Percentiles rank a stretch among this genome's conserved stretches.
Conservation (phyloP, 106 monocot genomes). For the Dioscorea dumetorum region DNA sequence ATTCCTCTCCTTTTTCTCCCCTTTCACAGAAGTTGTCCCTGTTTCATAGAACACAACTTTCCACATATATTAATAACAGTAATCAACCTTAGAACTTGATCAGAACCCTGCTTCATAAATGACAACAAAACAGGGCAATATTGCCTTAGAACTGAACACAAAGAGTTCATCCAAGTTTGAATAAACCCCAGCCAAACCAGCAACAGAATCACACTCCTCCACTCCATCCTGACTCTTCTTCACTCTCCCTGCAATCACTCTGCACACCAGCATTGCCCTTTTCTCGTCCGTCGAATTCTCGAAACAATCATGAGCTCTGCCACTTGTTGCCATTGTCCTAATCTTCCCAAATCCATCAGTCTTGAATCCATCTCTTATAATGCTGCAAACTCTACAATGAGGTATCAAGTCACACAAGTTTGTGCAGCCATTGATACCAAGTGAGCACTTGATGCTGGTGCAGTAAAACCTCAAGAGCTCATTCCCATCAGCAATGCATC, state of each 20-base stretch:
- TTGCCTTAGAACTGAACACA: slow-evolving; percentile 66
- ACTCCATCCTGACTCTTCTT: slow-evolving; percentile 25
- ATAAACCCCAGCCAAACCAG: slow-evolving; percentile 19
- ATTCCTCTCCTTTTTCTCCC: too few relatives aligned
- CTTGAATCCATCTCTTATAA: slow-evolving; percentile 71
- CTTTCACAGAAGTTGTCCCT: too few relatives aligned
- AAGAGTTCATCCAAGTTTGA: slow-evolving; percentile 58
- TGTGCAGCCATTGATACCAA: slow-evolving; percentile 44
- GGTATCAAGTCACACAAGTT: slow-evolving; percentile 32
- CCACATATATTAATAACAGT: too few relatives aligned
- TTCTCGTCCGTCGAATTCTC: slow-evolving; percentile 16
- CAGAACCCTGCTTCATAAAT: slow-evolving; percentile 45
- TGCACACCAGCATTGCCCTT: slow-evolving; percentile 83
- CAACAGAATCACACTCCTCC: slow-evolving; percentile 62
- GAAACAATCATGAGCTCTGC: slow-evolving; percentile 52
- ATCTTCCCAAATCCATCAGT: slow-evolving; percentile 36
- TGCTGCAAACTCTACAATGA: slow-evolving; percentile 53
- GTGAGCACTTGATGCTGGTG: slow-evolving; percentile 45
- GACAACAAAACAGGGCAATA: slow-evolving; percentile 84
- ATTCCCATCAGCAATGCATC: slow-evolving; percentile 89
- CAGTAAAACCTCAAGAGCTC: slow-evolving; percentile 78
- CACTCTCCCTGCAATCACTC: slow-evolving; percentile 87
- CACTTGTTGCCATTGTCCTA: slow-evolving; percentile 63
- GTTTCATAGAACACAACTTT: too few relatives aligned
- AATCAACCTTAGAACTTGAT: background rate